phyloP scores from a whole-genome alignment of 2,329 filamentous ascomycete genomes.

The Phaeomoniella chlamydospora region DNA sequence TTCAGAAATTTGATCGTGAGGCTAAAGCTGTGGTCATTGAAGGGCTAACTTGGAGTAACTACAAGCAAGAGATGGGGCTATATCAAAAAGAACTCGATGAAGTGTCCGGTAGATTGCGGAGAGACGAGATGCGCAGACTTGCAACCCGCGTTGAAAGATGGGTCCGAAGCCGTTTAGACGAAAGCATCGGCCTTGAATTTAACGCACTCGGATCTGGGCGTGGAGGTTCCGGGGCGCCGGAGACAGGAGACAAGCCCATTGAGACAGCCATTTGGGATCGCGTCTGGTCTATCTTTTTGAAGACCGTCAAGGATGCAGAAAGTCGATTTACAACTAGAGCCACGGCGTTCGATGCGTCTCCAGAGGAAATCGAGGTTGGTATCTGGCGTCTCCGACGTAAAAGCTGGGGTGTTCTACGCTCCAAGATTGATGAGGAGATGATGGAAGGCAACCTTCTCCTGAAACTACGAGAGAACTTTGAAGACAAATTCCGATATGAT shows the following conservation, averaged over 20 bases:
- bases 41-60: conserved; percentile 76
- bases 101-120: conserved; percentile 68
- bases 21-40: conserved; percentile 62
- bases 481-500: conserved; percentile 98
- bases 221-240: conserved; percentile 67
- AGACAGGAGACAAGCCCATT: conserved; percentile 56
- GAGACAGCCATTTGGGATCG: conserved; percentile 94
- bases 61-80: conserved; percentile 61
- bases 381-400: conserved; percentile 87
- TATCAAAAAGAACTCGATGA: conserved; percentile 87
- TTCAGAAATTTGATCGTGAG: conserved; percentile 62
- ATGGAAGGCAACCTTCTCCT: conserved; percentile 94
- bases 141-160: conserved; percentile 85
- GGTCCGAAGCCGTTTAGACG: conserved; percentile 75
- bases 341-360: conserved; percentile 81
- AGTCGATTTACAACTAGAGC: conserved; percentile 74
- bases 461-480: conserved; percentile 95
- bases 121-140: conserved; percentile 90
- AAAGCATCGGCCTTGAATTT: conserved; percentile 85
- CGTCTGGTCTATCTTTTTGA: conserved; percentile 75
- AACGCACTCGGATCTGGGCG: conserved; percentile 87
- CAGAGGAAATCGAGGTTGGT: conserved; percentile 82
- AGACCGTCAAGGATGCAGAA: conserved; percentile 75
- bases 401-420: conserved; percentile 80
- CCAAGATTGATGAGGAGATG: conserved; percentile 91